Evolutionary conservation across 2,329 filamentous ascomycete species (phyloP).

Genomic region (Coniochaeta hoffmannii): DNA sequence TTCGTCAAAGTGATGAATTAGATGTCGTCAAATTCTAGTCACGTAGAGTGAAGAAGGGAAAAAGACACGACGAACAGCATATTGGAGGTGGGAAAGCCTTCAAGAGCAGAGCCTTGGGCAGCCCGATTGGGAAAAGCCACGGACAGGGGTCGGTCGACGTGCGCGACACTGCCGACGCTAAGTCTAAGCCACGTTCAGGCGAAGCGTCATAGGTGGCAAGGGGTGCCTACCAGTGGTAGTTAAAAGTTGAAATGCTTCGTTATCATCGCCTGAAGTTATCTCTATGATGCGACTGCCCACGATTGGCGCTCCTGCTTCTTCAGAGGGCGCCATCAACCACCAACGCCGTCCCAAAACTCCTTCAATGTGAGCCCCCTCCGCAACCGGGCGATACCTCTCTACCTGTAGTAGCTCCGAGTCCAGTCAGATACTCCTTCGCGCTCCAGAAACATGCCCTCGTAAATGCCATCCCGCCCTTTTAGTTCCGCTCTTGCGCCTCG

Average conservation of each 20-base stretch:
- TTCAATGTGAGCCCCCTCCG: neutral
- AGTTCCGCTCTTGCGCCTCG: no score
- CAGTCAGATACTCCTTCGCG: neutral
- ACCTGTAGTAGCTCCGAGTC: neutral
- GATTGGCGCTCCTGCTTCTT: no score
- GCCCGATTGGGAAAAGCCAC: neutral
- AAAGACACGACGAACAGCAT: neutral
- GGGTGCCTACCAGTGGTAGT: no score
- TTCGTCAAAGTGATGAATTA: neutral
- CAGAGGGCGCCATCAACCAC: no score
- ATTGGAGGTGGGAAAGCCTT: neutral
- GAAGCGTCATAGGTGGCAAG: no score
- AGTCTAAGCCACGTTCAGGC: no score
- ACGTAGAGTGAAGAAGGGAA: neutral
- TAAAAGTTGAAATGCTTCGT: no score
- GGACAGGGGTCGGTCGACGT: no score
- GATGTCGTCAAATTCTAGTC: neutral
- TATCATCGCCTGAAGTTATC: no score
- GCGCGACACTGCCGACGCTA: no score
- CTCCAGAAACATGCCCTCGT: neutral
- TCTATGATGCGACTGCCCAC: no score
- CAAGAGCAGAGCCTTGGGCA: neutral
- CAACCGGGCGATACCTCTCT: neutral
- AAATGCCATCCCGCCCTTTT: neutral
- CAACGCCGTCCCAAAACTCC: neutral